A percentile compares a stretch with the other conserved stretches of the same genome.
Evolutionary conservation across 1,284 basidiomycete genomes (phyloP).

Genomic region (Xerocomus amazonicus): DNA sequence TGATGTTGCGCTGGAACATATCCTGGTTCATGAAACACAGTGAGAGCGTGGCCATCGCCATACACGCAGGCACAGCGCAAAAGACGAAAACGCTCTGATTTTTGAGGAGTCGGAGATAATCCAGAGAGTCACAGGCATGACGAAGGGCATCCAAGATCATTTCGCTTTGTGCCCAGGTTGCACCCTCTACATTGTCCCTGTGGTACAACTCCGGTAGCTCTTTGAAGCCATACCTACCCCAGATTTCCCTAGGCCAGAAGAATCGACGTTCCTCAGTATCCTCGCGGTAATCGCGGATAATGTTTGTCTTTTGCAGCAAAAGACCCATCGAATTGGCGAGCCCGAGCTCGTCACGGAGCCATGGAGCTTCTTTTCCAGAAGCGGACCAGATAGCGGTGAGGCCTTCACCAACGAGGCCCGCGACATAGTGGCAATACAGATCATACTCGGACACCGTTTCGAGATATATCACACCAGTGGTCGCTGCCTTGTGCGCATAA

Average conservation of each 20-base stretch:
- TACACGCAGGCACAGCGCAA: conserved; percentile 91
- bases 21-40: conserved; percentile 90
- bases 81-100: conserved; percentile 97
- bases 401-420: conserved; percentile 96
- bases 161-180: conserved; percentile 77
- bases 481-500: conserved; percentile 81
- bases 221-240: conserved; percentile 74
- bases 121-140: conserved; percentile 83
- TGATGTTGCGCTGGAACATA: conserved; percentile 91
- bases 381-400: conserved; percentile 88
- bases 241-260: conserved; percentile 97
- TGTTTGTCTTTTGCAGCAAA: conserved; percentile 97
- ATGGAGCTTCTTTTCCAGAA: conserved; percentile 79
- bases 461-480: conserved; percentile 66
- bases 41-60: conserved; percentile 95
- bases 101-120: conserved; percentile 85
- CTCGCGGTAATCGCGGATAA: conserved; percentile 94
- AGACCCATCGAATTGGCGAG: conserved; percentile 97
- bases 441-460: conserved; percentile 84
- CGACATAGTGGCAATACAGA: conserved; percentile 98
- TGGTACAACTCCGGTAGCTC: conserved; percentile 63
- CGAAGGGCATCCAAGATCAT: conserved; percentile 91
- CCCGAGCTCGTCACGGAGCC: conserved; percentile 79
- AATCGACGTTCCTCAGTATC: conserved; percentile 83
- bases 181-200: conserved; percentile 55